Conservation (phyloP, 176 grass and related monocot genomes). For the barley (Hordeum vulgare) region DNA sequence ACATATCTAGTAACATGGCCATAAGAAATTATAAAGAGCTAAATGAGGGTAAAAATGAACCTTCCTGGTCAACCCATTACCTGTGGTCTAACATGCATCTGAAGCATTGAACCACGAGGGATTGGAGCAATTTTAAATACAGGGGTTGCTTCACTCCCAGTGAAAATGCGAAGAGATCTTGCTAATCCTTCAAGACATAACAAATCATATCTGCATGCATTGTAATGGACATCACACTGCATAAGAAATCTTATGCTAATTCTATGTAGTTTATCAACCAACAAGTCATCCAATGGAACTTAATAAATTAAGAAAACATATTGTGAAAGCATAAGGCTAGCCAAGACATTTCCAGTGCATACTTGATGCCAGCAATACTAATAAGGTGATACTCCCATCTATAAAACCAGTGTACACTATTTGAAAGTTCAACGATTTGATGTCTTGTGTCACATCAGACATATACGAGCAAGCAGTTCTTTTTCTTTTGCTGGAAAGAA, state of each 20-base stretch:
- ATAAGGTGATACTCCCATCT: neutral
- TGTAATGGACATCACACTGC: neutral
- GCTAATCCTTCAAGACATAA: slow-evolving; percentile 90
- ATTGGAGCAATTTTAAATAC: slow-evolving; percentile 45
- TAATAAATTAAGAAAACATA: neutral
- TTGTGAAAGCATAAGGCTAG: neutral
- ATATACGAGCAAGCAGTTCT: neutral
- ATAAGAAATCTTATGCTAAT: neutral
- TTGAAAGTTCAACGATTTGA: neutral
- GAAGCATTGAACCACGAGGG: slow-evolving; percentile 45
- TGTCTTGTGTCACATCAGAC: neutral
- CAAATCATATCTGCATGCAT: slow-evolving; percentile 77
- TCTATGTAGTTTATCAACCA: neutral
- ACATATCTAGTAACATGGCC: neutral
- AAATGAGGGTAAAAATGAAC: neutral
- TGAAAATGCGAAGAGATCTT: slow-evolving; percentile 79
- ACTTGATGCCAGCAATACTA: neutral
- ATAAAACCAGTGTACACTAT: neutral
- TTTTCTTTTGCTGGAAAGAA: neutral
- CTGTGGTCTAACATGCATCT: slow-evolving; percentile 74
- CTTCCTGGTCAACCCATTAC: slow-evolving; percentile 29
- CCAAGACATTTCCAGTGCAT: slow-evolving; percentile 1
- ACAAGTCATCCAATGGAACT: neutral
- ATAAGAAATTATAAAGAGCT: neutral
- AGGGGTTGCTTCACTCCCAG: slow-evolving; percentile 48